Base-by-base conservation (phyloP, 2,329 filamentous ascomycete genomes). In the Penicillium olsonii region DNA sequence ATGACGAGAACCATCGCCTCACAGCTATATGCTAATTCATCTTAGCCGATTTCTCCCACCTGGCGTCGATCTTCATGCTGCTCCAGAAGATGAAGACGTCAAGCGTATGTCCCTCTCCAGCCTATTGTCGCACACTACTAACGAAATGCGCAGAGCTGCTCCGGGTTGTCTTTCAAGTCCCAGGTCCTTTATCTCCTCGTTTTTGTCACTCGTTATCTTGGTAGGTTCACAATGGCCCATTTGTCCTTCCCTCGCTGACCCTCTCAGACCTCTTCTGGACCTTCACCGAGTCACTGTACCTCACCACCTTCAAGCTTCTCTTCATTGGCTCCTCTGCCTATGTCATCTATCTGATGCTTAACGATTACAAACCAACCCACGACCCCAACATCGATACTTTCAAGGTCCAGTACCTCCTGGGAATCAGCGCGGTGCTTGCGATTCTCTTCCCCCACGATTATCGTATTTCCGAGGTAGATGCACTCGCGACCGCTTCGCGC, bases 121-220 rank as follows among this genome's bases (percentile, higher is more conserved):
- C 18, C 33, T 17, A 33, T 22, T 5, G 18, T 20, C 20, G 15
- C 22, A n/a, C 31, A 47, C 29, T 14, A 12, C 53, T 58, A 44
- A 59, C 44, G 10, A 15, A 18, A 18, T 34, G 20, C 53, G 26
- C 45, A 96, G 92, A 96, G 92, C 79, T 96, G 92, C 71, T 87
- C 92, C 35, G 94, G 94, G 63, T 92, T 99, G 74, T 99, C 94
- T 14, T 97, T 99, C 83, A 99, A 99, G 73, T 96, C 92, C 54
- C 94, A 99, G 81, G 90, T 87, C 42, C 82, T 99, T 49, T 99
- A 99, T 75, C 79, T 97, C 61, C 77, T 96, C 37, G 94, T 99
- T 64, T 99, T 99, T 74, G 70, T 95, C 37, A 95, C 92, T 55
- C 84, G 94, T 68, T 99, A 99, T 74, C 83, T 99, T 55, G 87